phyloP scores from a whole-genome alignment of 2,329 filamentous ascomycete species.

The Leptographium wingfieldii region DNA sequence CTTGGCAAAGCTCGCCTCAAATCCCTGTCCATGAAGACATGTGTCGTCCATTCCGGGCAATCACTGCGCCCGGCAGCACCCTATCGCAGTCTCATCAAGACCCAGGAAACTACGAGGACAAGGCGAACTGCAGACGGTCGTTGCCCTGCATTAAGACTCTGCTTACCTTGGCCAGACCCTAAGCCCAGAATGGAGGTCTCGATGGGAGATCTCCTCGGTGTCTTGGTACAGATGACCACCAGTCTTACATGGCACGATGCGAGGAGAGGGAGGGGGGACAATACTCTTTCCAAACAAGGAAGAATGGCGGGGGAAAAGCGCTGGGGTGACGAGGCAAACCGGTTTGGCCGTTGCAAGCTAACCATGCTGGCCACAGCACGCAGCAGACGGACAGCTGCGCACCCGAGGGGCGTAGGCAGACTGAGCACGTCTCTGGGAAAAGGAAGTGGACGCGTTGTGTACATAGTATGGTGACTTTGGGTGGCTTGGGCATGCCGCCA shows the following conservation, averaged over 20 bases:
- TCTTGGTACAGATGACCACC: background rate
- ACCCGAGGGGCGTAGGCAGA: background rate
- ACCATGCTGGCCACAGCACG: background rate
- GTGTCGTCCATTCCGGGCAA: background rate
- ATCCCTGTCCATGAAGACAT: too few relatives aligned
- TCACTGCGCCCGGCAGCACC: background rate
- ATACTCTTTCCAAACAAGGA: background rate
- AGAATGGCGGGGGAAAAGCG: background rate
- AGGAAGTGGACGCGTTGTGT: background rate
- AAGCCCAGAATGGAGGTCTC: background rate
- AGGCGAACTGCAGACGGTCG: background rate
- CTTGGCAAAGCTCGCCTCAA: too few relatives aligned
- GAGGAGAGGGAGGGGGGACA: background rate
- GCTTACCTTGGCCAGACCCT: background rate
- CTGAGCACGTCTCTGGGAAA: background rate
- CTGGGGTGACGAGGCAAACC: background rate
- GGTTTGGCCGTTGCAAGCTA: background rate
- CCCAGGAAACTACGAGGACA: background rate
- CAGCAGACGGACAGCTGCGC: background rate
- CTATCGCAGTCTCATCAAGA: background rate
- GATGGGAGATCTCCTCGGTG: background rate
- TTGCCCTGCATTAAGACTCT: background rate
- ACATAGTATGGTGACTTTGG: background rate
- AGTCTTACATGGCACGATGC: background rate
- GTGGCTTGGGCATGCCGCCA: background rate